Base-by-base conservation (phyloP, 2,329 filamentous ascomycete genomes). In the Aspergillus fischeri region DNA sequence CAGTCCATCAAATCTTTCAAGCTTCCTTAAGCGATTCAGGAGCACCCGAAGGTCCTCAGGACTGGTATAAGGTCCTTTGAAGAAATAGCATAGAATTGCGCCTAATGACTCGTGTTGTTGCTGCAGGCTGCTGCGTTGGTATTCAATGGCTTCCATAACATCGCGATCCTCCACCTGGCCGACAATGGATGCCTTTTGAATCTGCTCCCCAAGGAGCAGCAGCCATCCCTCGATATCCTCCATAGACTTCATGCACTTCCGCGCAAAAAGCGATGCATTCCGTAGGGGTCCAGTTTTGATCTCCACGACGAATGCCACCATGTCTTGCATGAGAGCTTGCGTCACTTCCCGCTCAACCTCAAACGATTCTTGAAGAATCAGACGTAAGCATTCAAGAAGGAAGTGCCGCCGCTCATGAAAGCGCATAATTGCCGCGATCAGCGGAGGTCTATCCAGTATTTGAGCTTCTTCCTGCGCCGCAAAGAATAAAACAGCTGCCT, bases 41-140 rank as follows among this genome's bases (percentile, higher is more conserved):
- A 97, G 84, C 5, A 84, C 78, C 47, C 86, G 81, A 65, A 96
- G 92, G 69, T 97, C 91, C 38, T 86, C 80, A 4, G 84, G 76
- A 48, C 83, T 84, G 2, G 87, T 87, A 65, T 89, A 87, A 54
- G 86, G 85, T 62, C 86, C 88, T 66, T 92, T 91, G 60, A 96
- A 84, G 54, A 94, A 83, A 59, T 89, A 86, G 60, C 86, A 87
- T 52, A 95, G 77, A 53, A 96, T 89, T n/a, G 91, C 83, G 11
- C 88, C 87, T 17, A 99, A 79, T 17, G 89, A 85, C 70, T 99
- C 93, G 70, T 99, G 95, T 73, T 99, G 93, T 67, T 91, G 87
- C 24, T 88, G 85, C 52, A 99, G 81, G 67, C 91, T 95, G 63
- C 85, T 79, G 48, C 88, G 86, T 66, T 96, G 90, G 67, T 90